Base-by-base conservation (phyloP, 1,139 yeast genomes). In the Casaregolazyma suthepensis region DNA sequence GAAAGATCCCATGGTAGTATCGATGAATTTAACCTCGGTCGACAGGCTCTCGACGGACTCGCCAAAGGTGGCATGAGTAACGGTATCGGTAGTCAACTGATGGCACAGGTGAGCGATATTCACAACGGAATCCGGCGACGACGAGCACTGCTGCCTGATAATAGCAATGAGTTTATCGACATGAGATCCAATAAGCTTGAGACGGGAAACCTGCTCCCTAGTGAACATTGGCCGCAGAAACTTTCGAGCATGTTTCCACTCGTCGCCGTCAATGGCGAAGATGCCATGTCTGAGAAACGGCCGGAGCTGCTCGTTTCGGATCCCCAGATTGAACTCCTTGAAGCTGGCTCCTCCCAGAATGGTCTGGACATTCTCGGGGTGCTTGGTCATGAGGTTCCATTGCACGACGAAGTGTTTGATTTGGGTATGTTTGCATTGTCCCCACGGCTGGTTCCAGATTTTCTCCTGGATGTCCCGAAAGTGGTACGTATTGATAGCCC, bases 41-140 rank as follows among this genome's bases (percentile, higher is more conserved):
- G 66, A 63, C 54, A 79, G 71, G 17, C 75, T 68, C 52, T 72
- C 71, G 13, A 76, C 78, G 10, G 80, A 74, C 62, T 76, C 80
- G n/a, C 85, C 85, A 67, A 81, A 80, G 60, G 81, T 70, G 61
- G 80, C 79, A 65, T 81, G 83, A 17, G 83, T 76, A 3, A 85
- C 79, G 23, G 82, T 75, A 63, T 81, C 85, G 56, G 81, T 72
- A 5, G 85, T 81, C 48, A 81, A 68, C 55, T 68, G 67, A 66
- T 75, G 80, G 63, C 79, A 78, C 51, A 75, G 68, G 26, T 70
- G 73, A 61, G 79, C 83, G 31, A 79, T 64, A 57, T 81, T 82
- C 57, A 79, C 70, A 5, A 51, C 48, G 10, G 55, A 57, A 29
- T 54, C 53, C 5, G 52, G 51, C 17, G 40, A 35, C 13, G 53